Evolutionary conservation across 2,329 filamentous ascomycete species (phyloP).

Genomic region (Xylaria arbuscula): DNA sequence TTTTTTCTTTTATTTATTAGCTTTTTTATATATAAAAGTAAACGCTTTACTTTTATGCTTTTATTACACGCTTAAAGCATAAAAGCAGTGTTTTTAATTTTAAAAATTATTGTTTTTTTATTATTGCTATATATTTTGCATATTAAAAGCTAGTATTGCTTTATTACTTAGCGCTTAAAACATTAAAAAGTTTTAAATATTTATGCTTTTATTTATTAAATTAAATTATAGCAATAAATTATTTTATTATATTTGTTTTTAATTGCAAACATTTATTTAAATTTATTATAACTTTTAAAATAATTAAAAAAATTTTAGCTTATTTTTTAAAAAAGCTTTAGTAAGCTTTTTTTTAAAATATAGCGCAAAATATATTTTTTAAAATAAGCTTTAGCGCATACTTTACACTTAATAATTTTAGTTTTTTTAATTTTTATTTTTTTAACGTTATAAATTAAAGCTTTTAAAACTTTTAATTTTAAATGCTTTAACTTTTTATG

Average conservation of each 20-base stretch:
- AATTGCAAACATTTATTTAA: not conserved
- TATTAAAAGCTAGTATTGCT: not conserved
- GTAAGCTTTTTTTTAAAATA: not conserved
- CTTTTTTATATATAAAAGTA: not conserved
- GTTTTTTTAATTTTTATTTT: conserved; percentile 2
- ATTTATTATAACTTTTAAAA: conserved; percentile 1
- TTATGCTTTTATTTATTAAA: not conserved
- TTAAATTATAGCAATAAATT: conserved; percentile 4
- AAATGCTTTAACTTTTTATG: not conserved
- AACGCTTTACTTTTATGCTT: not conserved
- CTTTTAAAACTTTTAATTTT: not conserved
- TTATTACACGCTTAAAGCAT: not conserved
- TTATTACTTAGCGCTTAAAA: not conserved
- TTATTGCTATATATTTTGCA: conserved; percentile 1
- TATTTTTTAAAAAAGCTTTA: conserved; percentile 1
- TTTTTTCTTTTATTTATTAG: not conserved
- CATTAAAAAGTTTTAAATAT: not conserved
- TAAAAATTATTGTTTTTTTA: not conserved
- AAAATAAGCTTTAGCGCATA: not conserved
- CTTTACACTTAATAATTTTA: not conserved
- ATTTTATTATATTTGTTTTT: conserved; percentile 9
- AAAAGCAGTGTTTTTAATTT: not conserved
- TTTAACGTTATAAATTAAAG: not conserved
- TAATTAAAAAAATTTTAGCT: conserved; percentile 3
- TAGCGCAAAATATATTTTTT: not conserved